Conservation (phyloP, 306 rosid species). For the Cicer chorassanicum region DNA sequence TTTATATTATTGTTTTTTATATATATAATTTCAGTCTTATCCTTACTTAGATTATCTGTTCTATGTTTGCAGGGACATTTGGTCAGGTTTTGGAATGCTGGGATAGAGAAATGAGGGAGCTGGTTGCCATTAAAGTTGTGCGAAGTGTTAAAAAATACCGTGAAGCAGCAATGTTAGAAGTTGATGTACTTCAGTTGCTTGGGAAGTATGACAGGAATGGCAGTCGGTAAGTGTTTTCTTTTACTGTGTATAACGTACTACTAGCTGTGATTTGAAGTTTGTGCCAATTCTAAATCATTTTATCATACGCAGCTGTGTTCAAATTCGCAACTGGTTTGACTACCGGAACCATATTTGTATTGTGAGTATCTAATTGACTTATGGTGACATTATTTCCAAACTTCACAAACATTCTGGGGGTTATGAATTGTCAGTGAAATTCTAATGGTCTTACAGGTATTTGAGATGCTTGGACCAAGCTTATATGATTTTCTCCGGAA, state of each 20-base stretch:
- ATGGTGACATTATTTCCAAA: not conserved
- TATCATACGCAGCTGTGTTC: conserved; percentile 31
- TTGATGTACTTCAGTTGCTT: conserved; percentile 30
- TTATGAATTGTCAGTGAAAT: not conserved
- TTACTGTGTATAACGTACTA: not conserved
- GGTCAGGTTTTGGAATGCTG: conserved; percentile 38
- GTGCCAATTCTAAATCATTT: not conserved
- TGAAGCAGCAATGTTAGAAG: conserved; percentile 31
- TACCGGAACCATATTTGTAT: conserved; percentile 35
- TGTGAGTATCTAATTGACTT: conserved; percentile 22
- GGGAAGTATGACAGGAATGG: conserved; percentile 31
- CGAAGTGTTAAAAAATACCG: conserved; percentile 29
- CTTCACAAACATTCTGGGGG: not conserved
- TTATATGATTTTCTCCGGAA: conserved; percentile 33
- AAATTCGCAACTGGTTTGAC: conserved; percentile 32
- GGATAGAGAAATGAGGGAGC: conserved; percentile 31
- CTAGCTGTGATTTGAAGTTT: not conserved
- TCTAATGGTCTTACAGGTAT: conserved; percentile 20
- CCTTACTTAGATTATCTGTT: conserved; percentile 1
- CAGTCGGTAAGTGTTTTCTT: not conserved
- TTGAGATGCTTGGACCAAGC: conserved; percentile 39
- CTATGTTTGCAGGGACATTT: conserved; percentile 27
- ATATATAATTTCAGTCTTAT: not conserved
- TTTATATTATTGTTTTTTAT: not conserved
- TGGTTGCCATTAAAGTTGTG: conserved; percentile 33